Evolutionary conservation across 202 grass and related monocot genomes (phyloP).

Genomic region (Saccharum hybrid): DNA sequence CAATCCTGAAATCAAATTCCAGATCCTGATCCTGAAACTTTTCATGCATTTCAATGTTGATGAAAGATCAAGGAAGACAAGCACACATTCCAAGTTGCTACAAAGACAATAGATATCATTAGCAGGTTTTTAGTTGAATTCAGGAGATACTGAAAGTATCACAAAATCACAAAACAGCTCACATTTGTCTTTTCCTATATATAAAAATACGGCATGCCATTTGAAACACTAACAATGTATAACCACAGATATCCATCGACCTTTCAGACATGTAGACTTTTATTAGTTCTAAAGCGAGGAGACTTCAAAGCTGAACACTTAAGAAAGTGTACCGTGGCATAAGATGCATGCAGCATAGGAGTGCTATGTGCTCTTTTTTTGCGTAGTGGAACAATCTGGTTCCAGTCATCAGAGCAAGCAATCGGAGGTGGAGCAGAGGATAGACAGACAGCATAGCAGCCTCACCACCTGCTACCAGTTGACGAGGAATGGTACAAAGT

Average conservation of each 20-base stretch:
- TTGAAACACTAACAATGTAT: not conserved
- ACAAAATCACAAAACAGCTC: conserved; percentile 9
- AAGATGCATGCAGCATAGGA: not conserved
- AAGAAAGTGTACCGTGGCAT: not conserved
- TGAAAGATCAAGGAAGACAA: conserved; percentile 1
- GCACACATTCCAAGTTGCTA: not conserved
- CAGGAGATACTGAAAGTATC: conserved; percentile 9
- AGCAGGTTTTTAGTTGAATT: conserved; percentile 2
- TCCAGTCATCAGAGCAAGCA: not conserved
- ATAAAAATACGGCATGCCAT: too few species aligned
- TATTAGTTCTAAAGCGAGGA: not conserved
- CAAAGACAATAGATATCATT: not conserved
- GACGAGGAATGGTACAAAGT: conserved; percentile 36
- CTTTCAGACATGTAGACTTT: not conserved
- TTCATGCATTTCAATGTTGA: not conserved
- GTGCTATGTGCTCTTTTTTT: not conserved
- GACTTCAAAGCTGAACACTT: not conserved
- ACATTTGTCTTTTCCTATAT: too few species aligned
- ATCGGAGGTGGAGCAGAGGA: not conserved
- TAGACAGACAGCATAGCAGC: conserved; percentile 6
- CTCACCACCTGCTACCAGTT: not conserved
- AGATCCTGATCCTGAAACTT: not conserved
- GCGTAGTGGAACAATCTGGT: not conserved
- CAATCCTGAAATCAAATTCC: conserved; percentile 56
- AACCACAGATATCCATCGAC: not conserved